Evolutionary conservation across 352 stramenopile genomes (phyloP), one percentile per base, ranked within the genome.

Genomic region (Phytophthora pistaciae): DNA sequence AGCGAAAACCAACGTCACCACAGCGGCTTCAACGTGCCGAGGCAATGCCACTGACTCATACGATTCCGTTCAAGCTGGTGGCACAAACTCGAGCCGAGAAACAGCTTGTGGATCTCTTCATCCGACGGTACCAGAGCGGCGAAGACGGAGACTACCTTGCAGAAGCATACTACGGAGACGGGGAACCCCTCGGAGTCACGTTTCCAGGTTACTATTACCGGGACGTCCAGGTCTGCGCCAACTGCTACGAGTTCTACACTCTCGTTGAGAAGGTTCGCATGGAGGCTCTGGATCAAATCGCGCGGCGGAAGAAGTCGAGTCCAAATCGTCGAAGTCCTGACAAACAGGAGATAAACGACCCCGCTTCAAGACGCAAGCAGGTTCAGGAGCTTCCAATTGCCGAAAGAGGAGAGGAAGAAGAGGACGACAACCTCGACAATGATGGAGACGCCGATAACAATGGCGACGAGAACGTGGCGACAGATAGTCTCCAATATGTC

Each of bases 151-250:
- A 91, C 9, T 96, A 94, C 54, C 68, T 96, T 8, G 84, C 84
- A 0, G 83, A 94, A 46, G 79, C 79, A 14, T 93, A 91, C 57
- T 93, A 92, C 49, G 89, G 85, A 53, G 85, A 94, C 36, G 84
- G 86, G 21, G 87, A 96, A 48, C 83, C 86, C 0, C 79, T 96
- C 1, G 89, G 87, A 6, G 63, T 86, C 56, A 90, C 80, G 0
- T 96, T 95, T 61, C 89, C 89, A 7, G 88, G 89, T 0, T 94
- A 95, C 52, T 96, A 93, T 60, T 96, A 96, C 60, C 86, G 93
- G 65, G 76, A 95, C 18, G 83, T 93, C 11, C 84, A 90, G 23
- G 86, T 96, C 3, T 96, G 89, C 44, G 61, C 46, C 18, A 90
- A 94, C 59, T 96, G 89, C 74, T 96, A 92, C 60, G 78, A 79